Evolutionary conservation across 2,329 filamentous ascomycete species (phyloP), one percentile per base, ranked within the genome.

Genomic region (Zalaria sp.): DNA sequence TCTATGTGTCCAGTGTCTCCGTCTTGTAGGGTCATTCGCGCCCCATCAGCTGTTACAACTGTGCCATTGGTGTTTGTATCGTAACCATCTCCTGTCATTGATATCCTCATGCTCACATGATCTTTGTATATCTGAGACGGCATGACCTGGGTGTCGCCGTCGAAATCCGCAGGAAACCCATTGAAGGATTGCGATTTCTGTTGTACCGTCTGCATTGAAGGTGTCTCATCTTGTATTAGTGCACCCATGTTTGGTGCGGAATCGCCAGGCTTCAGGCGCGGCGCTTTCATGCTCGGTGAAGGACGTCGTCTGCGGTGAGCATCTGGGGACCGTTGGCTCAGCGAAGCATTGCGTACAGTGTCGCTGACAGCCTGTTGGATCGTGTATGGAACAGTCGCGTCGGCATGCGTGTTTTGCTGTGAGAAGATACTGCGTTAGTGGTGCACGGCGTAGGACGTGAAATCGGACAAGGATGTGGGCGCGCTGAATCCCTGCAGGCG

Each of bases 61-160:
- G 18, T 25, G 39, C 25, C 37, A 34, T 18, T 9, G 10, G 11
- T 28, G 5, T 18, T 18, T 5, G 41, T 42, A 3, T 36, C 34
- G n/a, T 49, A 41, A 40, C 40, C 43, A 29, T 41, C 32, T 32
- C 29, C 29, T 7, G 29, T 7, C 7, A n/a, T 32, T 7, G 7
- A 7, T n/a, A 32, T 32, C 7, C 7, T 32, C 29, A 32, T 32
- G 29, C 29, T 32, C 6, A 25, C 25, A 35, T 40, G n/a, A 25
- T 63, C 51, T 37, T 53, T 61, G 50, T 66, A 64, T 37, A 68
- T 60, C 47, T 69, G 66, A 41, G 64, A 65, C 41, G 66, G 63
- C 49, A 58, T 57, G 25, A 60, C 58, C 53, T 70, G 67, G 1
- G 67, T 69, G 46, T 70, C 66, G 39, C 65, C 65, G 43, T 43